Conservation (phyloP, 1,139 yeast species). For the Eremothecium gossypii region DNA sequence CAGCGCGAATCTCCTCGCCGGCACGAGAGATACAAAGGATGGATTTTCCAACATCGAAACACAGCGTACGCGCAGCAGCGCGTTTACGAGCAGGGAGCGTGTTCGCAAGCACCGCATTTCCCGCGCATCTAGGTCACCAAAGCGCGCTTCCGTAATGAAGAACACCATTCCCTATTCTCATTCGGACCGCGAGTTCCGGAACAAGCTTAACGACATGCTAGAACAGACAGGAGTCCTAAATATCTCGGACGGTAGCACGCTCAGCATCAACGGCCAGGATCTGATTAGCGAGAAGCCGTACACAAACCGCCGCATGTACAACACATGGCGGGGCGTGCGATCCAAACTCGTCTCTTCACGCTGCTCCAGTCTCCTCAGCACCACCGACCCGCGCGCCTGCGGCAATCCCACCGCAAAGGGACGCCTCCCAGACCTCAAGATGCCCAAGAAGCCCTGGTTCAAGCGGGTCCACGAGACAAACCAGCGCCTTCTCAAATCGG, state of each 20-base stretch:
- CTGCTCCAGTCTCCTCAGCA: neutral
- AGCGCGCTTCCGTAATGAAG: neutral
- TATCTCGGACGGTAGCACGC: neutral
- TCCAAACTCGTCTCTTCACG: conserved; percentile 1
- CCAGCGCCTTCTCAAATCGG: conserved; percentile 1
- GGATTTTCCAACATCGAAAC: neutral
- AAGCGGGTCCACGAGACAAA: conserved; percentile 2
- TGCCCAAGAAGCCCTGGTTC: neutral
- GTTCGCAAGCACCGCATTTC: neutral
- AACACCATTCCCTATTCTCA: neutral
- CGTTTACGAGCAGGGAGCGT: neutral
- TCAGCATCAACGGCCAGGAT: neutral
- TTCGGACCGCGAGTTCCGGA: neutral
- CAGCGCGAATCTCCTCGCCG: neutral
- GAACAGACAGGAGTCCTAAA: neutral
- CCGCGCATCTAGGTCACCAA: neutral
- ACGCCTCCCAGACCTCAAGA: neutral
- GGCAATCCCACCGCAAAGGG: neutral
- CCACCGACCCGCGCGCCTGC: neutral
- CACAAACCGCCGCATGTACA: neutral
- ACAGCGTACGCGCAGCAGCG: neutral
- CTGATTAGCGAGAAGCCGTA: neutral
- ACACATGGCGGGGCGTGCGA: conserved; percentile 2
- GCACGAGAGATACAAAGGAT: neutral
- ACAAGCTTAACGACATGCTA: conserved; percentile 1